Conservation (phyloP, 2,329 filamentous ascomycete genomes). For the Colletotrichum cereale region DNA sequence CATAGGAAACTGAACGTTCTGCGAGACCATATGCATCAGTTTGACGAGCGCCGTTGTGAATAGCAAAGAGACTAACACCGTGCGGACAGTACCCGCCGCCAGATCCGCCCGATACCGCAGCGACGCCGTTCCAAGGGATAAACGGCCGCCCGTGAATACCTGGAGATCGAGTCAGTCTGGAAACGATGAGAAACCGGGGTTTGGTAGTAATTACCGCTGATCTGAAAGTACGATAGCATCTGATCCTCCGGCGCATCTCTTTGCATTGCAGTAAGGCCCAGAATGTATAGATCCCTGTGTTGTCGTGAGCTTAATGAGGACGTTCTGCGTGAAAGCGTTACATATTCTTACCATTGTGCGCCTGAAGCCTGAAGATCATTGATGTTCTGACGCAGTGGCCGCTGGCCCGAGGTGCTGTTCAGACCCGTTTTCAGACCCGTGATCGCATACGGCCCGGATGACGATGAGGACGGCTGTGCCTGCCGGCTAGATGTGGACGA, state of each 20-base stretch:
- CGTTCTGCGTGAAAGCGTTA: not conserved
- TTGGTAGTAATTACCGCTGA: constrained; percentile 54
- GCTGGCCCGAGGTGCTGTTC: constrained; percentile 17
- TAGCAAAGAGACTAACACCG: constrained; percentile 10
- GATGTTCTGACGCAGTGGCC: constrained; percentile 16
- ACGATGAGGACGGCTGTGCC: constrained; percentile 12
- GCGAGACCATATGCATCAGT: not conserved
- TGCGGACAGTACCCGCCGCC: constrained; percentile 44
- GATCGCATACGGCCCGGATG: constrained; percentile 11
- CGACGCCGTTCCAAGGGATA: constrained; percentile 53
- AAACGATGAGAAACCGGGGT: not conserved
- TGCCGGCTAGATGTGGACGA: constrained; percentile 5
- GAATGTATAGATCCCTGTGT: constrained; percentile 64
- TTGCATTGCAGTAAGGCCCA: constrained; percentile 69
- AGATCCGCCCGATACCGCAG: constrained; percentile 8
- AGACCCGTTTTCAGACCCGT: constrained; percentile 19
- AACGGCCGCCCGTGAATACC: constrained; percentile 59
- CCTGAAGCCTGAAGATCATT: constrained; percentile 9
- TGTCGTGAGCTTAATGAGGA: not conserved
- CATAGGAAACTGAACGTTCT: constrained; percentile 59
- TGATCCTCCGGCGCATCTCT: constrained; percentile 53
- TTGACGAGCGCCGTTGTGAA: not conserved
- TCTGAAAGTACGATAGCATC: constrained; percentile 62
- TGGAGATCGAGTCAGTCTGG: constrained; percentile 31
- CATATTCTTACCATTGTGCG: constrained; percentile 17